Evolutionary conservation across 139 green algal genomes (phyloP).

Genomic region (Spirogloea muscicola): DNA sequence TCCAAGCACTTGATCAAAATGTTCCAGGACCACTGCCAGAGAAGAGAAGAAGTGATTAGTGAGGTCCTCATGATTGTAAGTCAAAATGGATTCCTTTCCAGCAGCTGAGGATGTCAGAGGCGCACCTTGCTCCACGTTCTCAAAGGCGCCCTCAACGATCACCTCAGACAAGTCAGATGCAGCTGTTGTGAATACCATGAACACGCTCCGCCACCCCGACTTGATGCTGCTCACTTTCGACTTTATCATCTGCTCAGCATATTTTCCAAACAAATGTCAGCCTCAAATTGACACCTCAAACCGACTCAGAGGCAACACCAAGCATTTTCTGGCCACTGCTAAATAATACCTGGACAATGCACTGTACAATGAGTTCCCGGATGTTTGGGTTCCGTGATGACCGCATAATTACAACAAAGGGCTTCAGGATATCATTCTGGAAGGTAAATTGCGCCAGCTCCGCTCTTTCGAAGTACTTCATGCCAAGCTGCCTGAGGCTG

Average conservation of each 20-base stretch:
- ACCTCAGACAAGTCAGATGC: constrained; percentile 52
- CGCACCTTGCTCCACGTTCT: constrained; percentile 41
- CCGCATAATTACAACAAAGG: constrained; percentile 95
- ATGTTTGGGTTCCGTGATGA: constrained; percentile 75
- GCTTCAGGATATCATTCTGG: constrained; percentile 96
- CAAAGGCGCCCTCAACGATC: constrained; percentile 34
- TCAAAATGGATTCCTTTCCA: too few relatives aligned
- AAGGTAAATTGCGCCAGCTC: constrained; percentile 99
- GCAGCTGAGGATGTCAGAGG: background rate
- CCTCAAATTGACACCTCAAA: too few relatives aligned
- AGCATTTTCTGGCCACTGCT: too few relatives aligned
- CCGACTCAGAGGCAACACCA: too few relatives aligned
- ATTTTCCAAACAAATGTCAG: too few relatives aligned
- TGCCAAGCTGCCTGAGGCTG: constrained; percentile 64
- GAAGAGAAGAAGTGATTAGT: too few relatives aligned
- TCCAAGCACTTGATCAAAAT: constrained; percentile 95
- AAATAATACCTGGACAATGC: constrained; percentile 63
- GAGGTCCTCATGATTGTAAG: too few relatives aligned
- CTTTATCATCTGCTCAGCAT: constrained; percentile 40
- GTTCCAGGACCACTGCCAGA: constrained; percentile 49
- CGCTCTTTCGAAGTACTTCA: constrained; percentile 93
- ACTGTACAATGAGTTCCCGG: constrained; percentile 95
- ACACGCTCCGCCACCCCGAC: constrained; percentile 95
- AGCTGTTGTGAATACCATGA: constrained; percentile 98
- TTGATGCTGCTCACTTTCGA: constrained; percentile 44